Conservation (phyloP, 202 grass and related monocot species). For the Setaria italica region DNA sequence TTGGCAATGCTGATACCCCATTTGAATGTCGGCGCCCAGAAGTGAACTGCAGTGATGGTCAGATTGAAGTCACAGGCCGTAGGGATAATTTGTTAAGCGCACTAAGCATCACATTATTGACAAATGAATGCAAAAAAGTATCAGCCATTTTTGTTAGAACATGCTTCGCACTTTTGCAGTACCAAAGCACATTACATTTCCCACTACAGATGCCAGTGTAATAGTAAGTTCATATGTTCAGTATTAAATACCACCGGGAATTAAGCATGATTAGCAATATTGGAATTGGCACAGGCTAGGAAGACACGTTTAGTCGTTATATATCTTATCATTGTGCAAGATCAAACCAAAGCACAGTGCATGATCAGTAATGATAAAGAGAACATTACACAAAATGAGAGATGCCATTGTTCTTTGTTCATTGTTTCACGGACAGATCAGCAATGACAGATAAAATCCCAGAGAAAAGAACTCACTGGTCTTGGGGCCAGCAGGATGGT, state of each 20-base stretch:
- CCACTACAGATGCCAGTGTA: not conserved
- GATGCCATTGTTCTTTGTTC: not conserved
- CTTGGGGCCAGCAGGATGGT: slow-evolving; percentile 42
- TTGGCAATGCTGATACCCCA: slow-evolving; percentile 99
- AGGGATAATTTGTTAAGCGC: slow-evolving; percentile 3
- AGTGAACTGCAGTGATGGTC: slow-evolving; percentile 71
- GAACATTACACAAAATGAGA: not conserved
- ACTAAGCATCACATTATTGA: slow-evolving; percentile 1
- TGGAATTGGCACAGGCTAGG: not conserved
- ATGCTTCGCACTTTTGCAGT: slow-evolving; percentile 10
- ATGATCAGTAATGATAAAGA: not conserved
- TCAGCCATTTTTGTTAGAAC: not conserved
- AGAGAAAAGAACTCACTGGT: slow-evolving; percentile 26
- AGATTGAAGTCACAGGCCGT: not conserved
- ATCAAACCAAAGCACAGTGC: slow-evolving; percentile 4
- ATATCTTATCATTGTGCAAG: not conserved
- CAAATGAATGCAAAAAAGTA: slow-evolving; percentile 8
- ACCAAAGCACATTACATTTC: not conserved
- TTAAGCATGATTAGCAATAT: not conserved
- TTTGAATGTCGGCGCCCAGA: slow-evolving; percentile 98
- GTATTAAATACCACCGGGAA: slow-evolving; percentile 6
- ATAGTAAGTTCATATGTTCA: not conserved
- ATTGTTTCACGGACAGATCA: not conserved
- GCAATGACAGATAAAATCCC: not conserved
- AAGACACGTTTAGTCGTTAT: slow-evolving; percentile 1